A percentile compares a stretch with the other conserved stretches of the same genome.
phyloP scores from a whole-genome alignment of 2,329 filamentous ascomycete genomes.

The Diaporthe sp. region DNA sequence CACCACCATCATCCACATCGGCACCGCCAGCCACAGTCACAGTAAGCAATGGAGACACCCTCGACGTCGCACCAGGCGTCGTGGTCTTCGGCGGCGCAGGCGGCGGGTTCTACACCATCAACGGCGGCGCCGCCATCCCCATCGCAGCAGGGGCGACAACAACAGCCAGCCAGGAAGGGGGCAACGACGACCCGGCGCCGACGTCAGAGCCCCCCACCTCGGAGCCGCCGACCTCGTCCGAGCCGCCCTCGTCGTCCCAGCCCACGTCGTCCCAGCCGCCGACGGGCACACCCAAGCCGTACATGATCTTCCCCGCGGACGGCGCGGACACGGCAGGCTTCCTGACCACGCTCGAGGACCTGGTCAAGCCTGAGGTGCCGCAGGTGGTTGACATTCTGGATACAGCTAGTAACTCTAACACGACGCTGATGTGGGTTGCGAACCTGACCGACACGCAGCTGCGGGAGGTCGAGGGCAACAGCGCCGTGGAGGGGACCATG shows the following conservation, averaged over 20 bases:
- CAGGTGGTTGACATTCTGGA: constrained; percentile 7
- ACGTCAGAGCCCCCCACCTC: not conserved
- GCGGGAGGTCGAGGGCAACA: constrained; percentile 4
- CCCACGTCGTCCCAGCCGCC: not conserved
- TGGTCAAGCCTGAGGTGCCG: constrained; percentile 19
- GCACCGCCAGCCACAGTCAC: not conserved
- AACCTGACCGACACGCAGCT: constrained; percentile 17
- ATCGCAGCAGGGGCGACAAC: constrained; percentile 20
- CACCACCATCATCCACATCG: not conserved
- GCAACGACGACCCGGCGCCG: not conserved
- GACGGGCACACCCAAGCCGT: not conserved
- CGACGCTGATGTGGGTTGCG: constrained; percentile 20
- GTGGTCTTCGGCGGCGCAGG: not conserved
- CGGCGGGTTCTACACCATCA: constrained; percentile 5
- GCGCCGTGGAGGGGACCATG: constrained; percentile 11
- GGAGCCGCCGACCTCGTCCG: not conserved
- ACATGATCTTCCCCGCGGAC: constrained; percentile 7
- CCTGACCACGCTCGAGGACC: constrained; percentile 4
- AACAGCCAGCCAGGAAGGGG: not conserved
- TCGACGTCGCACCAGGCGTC: not conserved
- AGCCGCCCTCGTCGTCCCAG: constrained; percentile 2
- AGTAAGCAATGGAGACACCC: constrained; percentile 12
- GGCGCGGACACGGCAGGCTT: constrained; percentile 9
- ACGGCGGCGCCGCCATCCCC: constrained; percentile 1
- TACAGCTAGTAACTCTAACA: not conserved